Evolutionary conservation across 257 asterid genomes (phyloP).

Genomic region (Ballota nigra): DNA sequence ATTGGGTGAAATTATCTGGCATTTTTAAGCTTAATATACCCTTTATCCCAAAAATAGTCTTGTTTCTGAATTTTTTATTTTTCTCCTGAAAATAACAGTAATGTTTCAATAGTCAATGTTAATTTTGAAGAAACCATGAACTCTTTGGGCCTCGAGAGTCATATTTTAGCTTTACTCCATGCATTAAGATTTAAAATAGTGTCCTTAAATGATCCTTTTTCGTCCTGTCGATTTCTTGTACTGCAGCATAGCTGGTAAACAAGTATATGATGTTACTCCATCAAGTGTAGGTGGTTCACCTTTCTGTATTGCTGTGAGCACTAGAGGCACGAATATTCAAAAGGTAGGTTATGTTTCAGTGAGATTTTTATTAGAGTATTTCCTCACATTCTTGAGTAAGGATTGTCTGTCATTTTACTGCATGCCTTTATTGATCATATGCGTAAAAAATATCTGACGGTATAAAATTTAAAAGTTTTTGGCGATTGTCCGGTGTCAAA

Average conservation of each 20-base stretch:
- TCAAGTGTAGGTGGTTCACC: constrained; percentile 80
- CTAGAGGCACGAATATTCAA: constrained; percentile 85
- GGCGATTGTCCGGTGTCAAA: no score
- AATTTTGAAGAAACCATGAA: not conserved
- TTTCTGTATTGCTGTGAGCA: constrained; percentile 82
- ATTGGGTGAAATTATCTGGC: not conserved
- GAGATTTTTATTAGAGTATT: constrained; percentile 11
- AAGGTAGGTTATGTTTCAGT: constrained; percentile 52
- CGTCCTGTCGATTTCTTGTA: no score
- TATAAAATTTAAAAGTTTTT: no score
- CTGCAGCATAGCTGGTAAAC: constrained; percentile 95
- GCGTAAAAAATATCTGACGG: no score
- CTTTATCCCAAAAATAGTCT: not conserved
- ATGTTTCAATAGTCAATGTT: not conserved
- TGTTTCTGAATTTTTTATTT: not conserved
- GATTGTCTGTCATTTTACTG: no score
- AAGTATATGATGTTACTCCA: constrained; percentile 89
- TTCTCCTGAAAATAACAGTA: not conserved
- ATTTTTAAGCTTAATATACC: not conserved
- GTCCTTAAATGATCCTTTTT: not conserved
- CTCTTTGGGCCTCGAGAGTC: not conserved
- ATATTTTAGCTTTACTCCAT: constrained; percentile 11
- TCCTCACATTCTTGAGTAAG: no score
- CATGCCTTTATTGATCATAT: no score
- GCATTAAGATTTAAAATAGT: constrained; percentile 7